Percentiles rank a stretch among this genome's conserved stretches.
These are phyloP conservation scores for Eucalyptus lansdowneana DNA, from an alignment of 345 rosid genomes.

Conservation along the genomic window DNA sequence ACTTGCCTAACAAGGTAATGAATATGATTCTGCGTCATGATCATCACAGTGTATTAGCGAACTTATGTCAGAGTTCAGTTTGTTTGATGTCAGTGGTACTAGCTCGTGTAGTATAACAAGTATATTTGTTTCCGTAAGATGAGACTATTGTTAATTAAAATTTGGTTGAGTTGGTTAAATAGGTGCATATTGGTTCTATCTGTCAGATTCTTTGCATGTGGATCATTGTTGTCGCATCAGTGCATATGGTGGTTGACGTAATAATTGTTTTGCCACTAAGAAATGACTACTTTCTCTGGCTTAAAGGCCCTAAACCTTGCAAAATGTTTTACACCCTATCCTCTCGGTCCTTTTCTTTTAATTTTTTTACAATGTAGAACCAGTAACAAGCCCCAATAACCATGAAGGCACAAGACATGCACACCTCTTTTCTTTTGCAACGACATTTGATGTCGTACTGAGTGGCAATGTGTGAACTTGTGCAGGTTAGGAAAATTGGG, in stretches of 20 bases:
- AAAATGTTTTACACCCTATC: not conserved
- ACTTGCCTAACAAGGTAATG: conserved; percentile 74
- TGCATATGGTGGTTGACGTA: not conserved
- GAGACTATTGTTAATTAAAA: not conserved
- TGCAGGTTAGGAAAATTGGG: conserved; percentile 79
- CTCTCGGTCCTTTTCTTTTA: not conserved
- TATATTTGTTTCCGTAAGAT: not conserved
- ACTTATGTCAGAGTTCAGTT: not conserved
- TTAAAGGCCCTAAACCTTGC: not conserved
- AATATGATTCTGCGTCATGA: not conserved
- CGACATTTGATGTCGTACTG: not conserved
- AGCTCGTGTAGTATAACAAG: not conserved
- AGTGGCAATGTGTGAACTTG: not conserved
- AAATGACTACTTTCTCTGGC: not conserved
- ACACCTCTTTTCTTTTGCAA: not conserved
- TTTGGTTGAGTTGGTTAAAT: not conserved
- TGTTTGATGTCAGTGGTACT: not conserved
- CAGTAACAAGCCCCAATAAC: not conserved
- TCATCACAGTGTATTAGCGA: not conserved
- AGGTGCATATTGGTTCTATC: not conserved
- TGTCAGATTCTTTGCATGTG: not conserved
- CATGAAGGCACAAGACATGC: not conserved
- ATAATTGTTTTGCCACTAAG: not conserved
- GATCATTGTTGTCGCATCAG: not conserved
- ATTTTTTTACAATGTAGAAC: not conserved